A percentile compares a stretch with the other conserved stretches of the same genome.
Conservation (phyloP, 306 rosid species). For the Sicyos baderoa region DNA sequence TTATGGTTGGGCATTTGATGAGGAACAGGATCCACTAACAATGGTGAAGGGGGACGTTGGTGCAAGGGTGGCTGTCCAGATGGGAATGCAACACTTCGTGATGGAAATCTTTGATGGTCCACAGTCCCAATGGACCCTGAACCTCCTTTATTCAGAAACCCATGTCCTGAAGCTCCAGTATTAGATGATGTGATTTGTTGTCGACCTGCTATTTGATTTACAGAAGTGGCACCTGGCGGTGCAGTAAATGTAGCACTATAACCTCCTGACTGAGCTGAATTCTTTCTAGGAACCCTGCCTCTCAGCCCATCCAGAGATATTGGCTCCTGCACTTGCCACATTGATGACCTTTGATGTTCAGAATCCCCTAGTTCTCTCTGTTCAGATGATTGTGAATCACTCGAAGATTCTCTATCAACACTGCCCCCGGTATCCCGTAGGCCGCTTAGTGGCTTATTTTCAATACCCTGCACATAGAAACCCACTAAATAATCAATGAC, state of each 20-base stretch:
- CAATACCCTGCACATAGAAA: conserved; percentile 49
- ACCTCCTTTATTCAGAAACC: conserved; percentile 31
- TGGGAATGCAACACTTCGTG: conserved; percentile 37
- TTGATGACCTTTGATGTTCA: conserved; percentile 31
- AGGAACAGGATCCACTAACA: conserved; percentile 26
- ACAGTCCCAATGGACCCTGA: conserved; percentile 38
- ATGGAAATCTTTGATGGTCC: conserved; percentile 36
- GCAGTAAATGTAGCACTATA: conserved; percentile 34
- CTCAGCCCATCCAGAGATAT: conserved; percentile 33
- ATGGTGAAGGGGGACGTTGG: conserved; percentile 38
- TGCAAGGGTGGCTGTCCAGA: conserved; percentile 44
- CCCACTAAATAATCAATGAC: conserved; percentile 11
- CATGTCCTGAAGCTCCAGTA: conserved; percentile 30
- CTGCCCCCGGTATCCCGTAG: conserved; percentile 31
- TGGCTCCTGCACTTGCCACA: conserved; percentile 52
- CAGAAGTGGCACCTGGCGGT: conserved; percentile 34
- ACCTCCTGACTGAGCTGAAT: conserved; percentile 33
- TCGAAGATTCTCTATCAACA: conserved; percentile 36
- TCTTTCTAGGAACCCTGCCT: conserved; percentile 21
- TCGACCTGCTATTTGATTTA: conserved; percentile 33
- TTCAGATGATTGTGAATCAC: conserved; percentile 32
- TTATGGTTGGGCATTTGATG: conserved; percentile 34
- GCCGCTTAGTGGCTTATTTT: conserved; percentile 27
- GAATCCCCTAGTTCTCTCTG: conserved; percentile 48
- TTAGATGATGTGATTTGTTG: conserved; percentile 25